phyloP scores from a whole-genome alignment of 768 basidiomycete genomes.

The Porphyrellus cyaneotinctus region DNA sequence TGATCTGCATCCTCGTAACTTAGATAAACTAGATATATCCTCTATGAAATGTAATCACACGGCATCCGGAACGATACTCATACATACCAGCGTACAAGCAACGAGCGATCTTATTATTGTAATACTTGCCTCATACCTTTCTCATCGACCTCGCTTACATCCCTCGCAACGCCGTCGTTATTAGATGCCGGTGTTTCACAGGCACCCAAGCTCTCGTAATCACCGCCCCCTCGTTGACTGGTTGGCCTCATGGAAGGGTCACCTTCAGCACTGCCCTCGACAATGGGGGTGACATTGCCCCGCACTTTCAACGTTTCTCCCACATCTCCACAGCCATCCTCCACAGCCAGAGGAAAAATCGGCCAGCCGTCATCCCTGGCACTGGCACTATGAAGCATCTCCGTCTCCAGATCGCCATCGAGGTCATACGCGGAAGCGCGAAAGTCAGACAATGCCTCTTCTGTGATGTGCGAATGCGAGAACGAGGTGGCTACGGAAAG shows the following conservation, averaged over 20 bases:
- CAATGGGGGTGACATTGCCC: not conserved
- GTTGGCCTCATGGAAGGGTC: not conserved
- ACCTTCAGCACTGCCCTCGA: constrained; percentile 10
- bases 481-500: constrained; percentile 22
- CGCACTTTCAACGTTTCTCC: not conserved
- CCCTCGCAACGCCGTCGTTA: not conserved
- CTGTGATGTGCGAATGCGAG: constrained; percentile 21
- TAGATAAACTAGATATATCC: too few relatives aligned
- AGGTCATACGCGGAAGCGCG: constrained; percentile 25
- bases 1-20: too few relatives aligned
- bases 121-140: not conserved
- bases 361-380: constrained; percentile 19
- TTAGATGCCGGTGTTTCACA: not conserved
- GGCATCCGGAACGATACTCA: too few relatives aligned
- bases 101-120: not conserved
- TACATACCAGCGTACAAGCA: not conserved
- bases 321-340: not conserved
- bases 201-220: constrained; percentile 12
- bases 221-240: not conserved
- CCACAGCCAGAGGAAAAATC: constrained; percentile 12
- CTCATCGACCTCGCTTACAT: not conserved
- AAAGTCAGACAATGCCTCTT: constrained; percentile 23
- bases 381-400: constrained; percentile 23
- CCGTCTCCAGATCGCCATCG: constrained; percentile 23
- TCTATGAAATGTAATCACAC: too few relatives aligned